phyloP scores from a whole-genome alignment of 2,329 filamentous ascomycete species.

The Bipolaris victoriae region DNA sequence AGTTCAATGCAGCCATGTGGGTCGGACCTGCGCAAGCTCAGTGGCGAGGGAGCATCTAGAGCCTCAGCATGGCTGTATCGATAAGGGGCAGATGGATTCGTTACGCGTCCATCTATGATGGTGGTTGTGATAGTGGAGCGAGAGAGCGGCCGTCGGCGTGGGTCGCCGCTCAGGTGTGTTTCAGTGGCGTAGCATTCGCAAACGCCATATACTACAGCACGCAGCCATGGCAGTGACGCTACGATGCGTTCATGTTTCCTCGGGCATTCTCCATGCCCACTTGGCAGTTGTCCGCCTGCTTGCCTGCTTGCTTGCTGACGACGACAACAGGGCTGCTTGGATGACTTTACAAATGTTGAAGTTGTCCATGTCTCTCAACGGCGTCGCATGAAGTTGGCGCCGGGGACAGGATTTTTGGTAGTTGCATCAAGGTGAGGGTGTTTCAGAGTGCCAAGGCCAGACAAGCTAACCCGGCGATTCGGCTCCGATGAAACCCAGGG shows the following conservation, averaged over 20 bases:
- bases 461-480: slow-evolving; percentile 21
- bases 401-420: slow-evolving; percentile 9
- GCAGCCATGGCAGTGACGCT: background rate
- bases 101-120: slow-evolving; percentile 43
- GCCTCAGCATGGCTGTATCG: slow-evolving; percentile 23
- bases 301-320: too few species aligned
- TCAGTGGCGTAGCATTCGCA: slow-evolving; percentile 24
- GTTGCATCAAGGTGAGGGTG: slow-evolving; percentile 17
- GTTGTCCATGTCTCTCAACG: background rate
- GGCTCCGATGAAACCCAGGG: slow-evolving; percentile 27
- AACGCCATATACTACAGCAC: slow-evolving; percentile 7
- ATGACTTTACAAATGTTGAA: background rate
- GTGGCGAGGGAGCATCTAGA: slow-evolving; percentile 27
- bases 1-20: slow-evolving; percentile 22
- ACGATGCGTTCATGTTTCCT: background rate
- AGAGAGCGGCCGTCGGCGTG: slow-evolving; percentile 24
- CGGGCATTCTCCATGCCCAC: background rate
- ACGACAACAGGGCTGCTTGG: too few species aligned
- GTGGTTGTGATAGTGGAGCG: slow-evolving; percentile 41
- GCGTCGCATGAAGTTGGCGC: slow-evolving; percentile 9
- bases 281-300: background rate
- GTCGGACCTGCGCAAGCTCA: slow-evolving; percentile 16
- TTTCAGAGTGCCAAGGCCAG: slow-evolving; percentile 37
- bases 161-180: slow-evolving; percentile 24
- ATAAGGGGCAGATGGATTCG: slow-evolving; percentile 28